Conservation (phyloP, 1,139 yeast genomes). For the Pneumocystis wakefieldiae region DNA sequence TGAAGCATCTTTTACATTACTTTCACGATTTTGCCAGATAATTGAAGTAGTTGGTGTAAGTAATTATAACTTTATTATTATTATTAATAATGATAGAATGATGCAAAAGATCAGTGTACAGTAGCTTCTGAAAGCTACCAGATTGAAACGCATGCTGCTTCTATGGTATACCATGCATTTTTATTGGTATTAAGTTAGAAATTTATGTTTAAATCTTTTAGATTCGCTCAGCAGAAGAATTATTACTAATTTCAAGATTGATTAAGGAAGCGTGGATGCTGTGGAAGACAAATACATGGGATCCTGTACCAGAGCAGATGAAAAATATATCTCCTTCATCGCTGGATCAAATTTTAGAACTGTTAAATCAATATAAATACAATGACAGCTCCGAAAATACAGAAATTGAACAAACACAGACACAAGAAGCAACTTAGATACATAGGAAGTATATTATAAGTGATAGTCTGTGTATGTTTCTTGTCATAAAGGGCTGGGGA, state of each 20-base stretch:
- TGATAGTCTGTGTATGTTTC: not conserved
- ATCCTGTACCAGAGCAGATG: not conserved
- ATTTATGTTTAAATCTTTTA: not conserved
- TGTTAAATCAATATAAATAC: not conserved
- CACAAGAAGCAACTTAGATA: not conserved
- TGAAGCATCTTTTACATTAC: not conserved
- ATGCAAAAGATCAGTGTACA: not conserved
- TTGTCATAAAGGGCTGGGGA: not conserved
- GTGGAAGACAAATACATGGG: not conserved
- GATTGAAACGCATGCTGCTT: not conserved
- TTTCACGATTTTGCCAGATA: not conserved
- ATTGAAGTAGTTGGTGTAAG: not conserved
- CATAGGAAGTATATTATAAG: not conserved
- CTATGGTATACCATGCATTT: not conserved
- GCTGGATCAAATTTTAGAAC: not conserved
- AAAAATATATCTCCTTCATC: not conserved
- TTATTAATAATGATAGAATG: not conserved
- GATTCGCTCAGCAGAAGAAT: not conserved
- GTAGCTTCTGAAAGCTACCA: not conserved
- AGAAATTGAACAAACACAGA: not conserved
- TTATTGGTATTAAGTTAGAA: not conserved
- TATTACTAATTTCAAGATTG: not conserved
- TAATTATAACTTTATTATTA: not conserved
- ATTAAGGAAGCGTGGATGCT: not conserved
- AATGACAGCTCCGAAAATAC: not conserved